Base-by-base conservation (phyloP, 2,329 filamentous ascomycete genomes). In the Xylaria arbuscula region DNA sequence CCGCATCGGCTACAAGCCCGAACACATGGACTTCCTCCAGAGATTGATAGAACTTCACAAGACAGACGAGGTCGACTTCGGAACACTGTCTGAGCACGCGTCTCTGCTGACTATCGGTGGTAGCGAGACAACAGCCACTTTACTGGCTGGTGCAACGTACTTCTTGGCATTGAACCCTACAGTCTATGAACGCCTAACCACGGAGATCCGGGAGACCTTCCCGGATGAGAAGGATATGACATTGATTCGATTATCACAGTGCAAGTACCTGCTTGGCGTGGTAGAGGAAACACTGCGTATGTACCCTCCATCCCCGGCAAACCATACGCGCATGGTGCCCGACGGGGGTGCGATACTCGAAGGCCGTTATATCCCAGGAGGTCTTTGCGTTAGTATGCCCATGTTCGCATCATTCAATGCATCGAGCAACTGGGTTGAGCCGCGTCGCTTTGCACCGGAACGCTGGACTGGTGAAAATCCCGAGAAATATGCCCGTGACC, bases 211-310 rank as follows among this genome's bases (percentile, higher is more conserved):
- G 2, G 19, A 11, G 10, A n/a, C 24, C 0, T 64, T 64, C 45
- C 2, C 11, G 9, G n/a, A 22, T 1, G 19, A 53, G 45, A 13
- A 9, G 1, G 53, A 58, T 2, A 17, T 58, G 19, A 64, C 53
- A 3, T 13, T 64, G 19, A 9, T n/a, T 22, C 13, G 53, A 2
- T 5, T 58, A 10, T 15, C 34, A 2, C 7, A 24, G 22, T 34
- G 28, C 4, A 51, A 28, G 2, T 64, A 58, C n/a, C 19, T 64
- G 2, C 13, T 17, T 11, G 54, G 42, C 3, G 53, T 51, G 17
- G 19, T 64, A 8, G 54, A 64, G 7, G 62, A 64, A 17, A 15
- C 28, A 15, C 34, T 64, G 0, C 62, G 62, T 3, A 19, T 57
- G 15, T 57, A 64, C 11, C 62, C 62, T 11, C 62, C 62, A 6